Conservation (phyloP, 1,284 basidiomycete genomes). For the Marasmius sp. region DNA sequence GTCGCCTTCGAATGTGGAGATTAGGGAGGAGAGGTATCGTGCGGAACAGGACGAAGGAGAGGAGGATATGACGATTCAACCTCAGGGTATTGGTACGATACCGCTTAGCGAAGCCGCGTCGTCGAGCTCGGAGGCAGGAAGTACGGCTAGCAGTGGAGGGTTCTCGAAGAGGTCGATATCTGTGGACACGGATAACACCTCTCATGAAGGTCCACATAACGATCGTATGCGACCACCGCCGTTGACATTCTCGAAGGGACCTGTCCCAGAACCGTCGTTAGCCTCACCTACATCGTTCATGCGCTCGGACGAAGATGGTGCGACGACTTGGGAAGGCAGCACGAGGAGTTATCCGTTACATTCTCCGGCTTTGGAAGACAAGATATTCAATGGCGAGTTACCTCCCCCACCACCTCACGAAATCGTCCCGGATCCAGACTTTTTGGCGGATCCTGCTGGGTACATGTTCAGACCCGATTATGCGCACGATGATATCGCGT, state of each 20-base stretch:
- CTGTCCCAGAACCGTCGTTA: slow-evolving; percentile 37
- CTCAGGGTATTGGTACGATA: slow-evolving; percentile 26
- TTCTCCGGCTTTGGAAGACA: slow-evolving; percentile 45
- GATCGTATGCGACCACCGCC: slow-evolving; percentile 21
- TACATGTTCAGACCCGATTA: slow-evolving; percentile 74
- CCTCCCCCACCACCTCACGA: slow-evolving; percentile 46
- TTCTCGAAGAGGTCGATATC: slow-evolving; percentile 41
- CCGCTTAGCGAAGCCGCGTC: slow-evolving; percentile 21
- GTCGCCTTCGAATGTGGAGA: slow-evolving; percentile 34
- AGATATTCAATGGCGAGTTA: slow-evolving; percentile 52
- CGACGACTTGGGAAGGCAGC: slow-evolving; percentile 58
- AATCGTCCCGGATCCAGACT: slow-evolving; percentile 33
- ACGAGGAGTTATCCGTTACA: slow-evolving; percentile 27
- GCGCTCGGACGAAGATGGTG: slow-evolving; percentile 47
- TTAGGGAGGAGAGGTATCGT: slow-evolving; percentile 29
- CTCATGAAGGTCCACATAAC: slow-evolving; percentile 40
- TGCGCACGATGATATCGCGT: slow-evolving; percentile 80
- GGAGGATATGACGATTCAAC: slow-evolving; percentile 57
- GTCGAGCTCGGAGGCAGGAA: slow-evolving; percentile 40
- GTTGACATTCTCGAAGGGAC: slow-evolving; percentile 25
- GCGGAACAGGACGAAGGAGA: slow-evolving; percentile 34
- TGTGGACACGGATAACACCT: slow-evolving; percentile 47
- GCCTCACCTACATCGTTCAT: slow-evolving; percentile 50
- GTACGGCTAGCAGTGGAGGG: slow-evolving; percentile 34
- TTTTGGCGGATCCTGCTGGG: slow-evolving; percentile 41